These are phyloP conservation scores for Penicillium waksmanii DNA, from an alignment of 495 filamentous ascomycete species.

Conservation along the genomic window DNA sequence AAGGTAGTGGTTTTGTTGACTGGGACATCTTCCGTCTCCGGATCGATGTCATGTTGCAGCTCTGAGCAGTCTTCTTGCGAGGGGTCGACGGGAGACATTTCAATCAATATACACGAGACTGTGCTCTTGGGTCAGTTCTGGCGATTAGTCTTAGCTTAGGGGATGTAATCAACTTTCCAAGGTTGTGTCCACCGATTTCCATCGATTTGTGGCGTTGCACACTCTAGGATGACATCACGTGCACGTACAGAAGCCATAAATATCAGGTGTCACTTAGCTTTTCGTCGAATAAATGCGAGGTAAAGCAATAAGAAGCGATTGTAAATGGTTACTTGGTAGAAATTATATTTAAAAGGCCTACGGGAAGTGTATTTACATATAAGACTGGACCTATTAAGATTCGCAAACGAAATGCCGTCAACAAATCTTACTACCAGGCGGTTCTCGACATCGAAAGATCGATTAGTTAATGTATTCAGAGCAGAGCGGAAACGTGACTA, in stretches of 20 bases:
- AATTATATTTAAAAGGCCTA: too few species aligned
- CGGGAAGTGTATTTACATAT: too few species aligned
- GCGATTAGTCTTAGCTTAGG: not conserved
- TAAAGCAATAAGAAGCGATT: too few species aligned
- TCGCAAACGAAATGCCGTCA: too few species aligned
- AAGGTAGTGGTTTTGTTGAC: conserved; percentile 54
- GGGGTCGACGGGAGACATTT: not conserved
- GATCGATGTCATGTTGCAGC: not conserved
- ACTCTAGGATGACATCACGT: not conserved
- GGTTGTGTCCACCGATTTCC: too few species aligned
- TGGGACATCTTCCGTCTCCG: conserved; percentile 31
- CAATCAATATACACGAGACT: not conserved
- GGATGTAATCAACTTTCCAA: not conserved
- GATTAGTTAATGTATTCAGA: too few species aligned
- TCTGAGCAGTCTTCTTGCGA: conserved; percentile 1
- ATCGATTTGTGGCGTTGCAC: not conserved
- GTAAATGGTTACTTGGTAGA: too few species aligned
- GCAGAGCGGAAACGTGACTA: not conserved
- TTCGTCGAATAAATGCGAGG: too few species aligned
- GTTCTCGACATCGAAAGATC: too few species aligned
- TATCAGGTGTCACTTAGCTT: not conserved
- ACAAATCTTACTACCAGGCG: too few species aligned
- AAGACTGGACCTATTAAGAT: too few species aligned
- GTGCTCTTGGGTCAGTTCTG: not conserved
- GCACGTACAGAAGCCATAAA: not conserved